Base-by-base conservation (phyloP, 2,329 filamentous ascomycete species). In the Erysiphe neolycopersici region DNA sequence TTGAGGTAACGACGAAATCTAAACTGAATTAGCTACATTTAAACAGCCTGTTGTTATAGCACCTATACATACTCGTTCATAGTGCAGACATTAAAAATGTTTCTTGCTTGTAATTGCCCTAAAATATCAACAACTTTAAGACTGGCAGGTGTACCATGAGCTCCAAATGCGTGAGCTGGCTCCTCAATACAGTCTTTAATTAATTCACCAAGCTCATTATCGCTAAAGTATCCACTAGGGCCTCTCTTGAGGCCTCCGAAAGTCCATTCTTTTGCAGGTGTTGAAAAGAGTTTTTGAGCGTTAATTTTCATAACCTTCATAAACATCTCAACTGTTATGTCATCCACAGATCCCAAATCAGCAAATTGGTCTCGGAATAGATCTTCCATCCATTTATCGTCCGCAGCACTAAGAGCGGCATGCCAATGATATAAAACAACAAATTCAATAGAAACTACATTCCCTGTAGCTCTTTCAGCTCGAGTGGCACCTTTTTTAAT, bases 1-100 rank as follows among this genome's bases (percentile, higher is more conserved):
- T 67, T 67, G 45, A 65, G 71, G 54, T 60, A 68, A 47, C 58
- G 62, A 49, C 59, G 66, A 56, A 64, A 67, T 51, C 62, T 67
- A 39, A 44, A 3, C n/a, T 3, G n/a, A 33, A 33, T 16, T 33
- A 33, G 12, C 32, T 5, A 16, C 4, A 33, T 14, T 16, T 33
- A 16, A 3, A 33, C 12, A 6, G n/a, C 12, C 12, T 5, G 5
- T 14, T 33, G 5, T 33, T 4, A 13, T 33, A 33, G 12, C 10
- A 14, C 12, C 2, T 33, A 33, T 33, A 53, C 57, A 57, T 51
- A 65, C 58, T 68, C 64, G 46, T 68, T 67, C 52, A 68, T 53
- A 1, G 64, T 67, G 47, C 63, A 67, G n/a, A 66, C 61, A 46
- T 65, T 63, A 57, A 65, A 68, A 3, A 56, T 46, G 39, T 61